These are phyloP conservation scores for Aspergillus brasiliensis DNA, from an alignment of 2,329 filamentous ascomycete genomes.

Conservation along the genomic window DNA sequence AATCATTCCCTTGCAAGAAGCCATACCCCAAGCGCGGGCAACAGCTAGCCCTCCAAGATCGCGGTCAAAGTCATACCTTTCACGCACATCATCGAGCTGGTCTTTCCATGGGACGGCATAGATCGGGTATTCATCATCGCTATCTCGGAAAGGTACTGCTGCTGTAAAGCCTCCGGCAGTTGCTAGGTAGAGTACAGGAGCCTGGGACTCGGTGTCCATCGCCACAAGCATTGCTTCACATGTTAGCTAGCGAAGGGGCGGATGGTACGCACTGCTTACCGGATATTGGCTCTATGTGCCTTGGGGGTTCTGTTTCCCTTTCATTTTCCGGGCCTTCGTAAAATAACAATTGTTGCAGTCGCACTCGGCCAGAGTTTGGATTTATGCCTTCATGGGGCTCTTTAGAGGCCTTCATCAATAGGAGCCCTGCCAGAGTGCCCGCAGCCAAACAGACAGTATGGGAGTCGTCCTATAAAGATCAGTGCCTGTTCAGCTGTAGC, in stretches of 20 bases:
- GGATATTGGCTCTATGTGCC: conserved; percentile 37
- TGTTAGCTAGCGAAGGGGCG: conserved; percentile 16
- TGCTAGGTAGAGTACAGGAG: conserved; percentile 31
- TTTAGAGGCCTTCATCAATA: conserved; percentile 25
- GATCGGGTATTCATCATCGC: conserved; percentile 5
- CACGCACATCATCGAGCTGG: conserved; percentile 35
- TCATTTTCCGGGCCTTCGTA: conserved; percentile 16
- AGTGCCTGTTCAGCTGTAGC: neutral
- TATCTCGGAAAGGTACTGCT: conserved; percentile 16
- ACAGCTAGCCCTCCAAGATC: conserved; percentile 53
- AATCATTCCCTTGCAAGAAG: conserved; percentile 50
- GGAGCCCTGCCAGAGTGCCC: conserved; percentile 28
- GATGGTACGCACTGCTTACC: conserved; percentile 24
- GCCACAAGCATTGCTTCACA: conserved; percentile 29
- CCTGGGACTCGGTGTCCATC: conserved; percentile 13
- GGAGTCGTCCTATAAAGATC: conserved; percentile 23
- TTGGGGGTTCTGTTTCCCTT: conserved; percentile 10
- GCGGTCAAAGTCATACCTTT: conserved; percentile 52
- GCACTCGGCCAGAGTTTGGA: conserved; percentile 1
- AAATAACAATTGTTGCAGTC: conserved; percentile 25
- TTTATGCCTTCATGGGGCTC: conserved; percentile 18
- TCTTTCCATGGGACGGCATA: conserved; percentile 31
- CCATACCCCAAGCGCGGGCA: conserved; percentile 58
- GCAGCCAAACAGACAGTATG: conserved; percentile 25
- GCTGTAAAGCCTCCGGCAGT: conserved; percentile 32